A percentile compares a stretch with the other conserved stretches of the same genome.
phyloP scores from a whole-genome alignment of 2,329 filamentous ascomycete genomes.

The Penicillium sp. region DNA sequence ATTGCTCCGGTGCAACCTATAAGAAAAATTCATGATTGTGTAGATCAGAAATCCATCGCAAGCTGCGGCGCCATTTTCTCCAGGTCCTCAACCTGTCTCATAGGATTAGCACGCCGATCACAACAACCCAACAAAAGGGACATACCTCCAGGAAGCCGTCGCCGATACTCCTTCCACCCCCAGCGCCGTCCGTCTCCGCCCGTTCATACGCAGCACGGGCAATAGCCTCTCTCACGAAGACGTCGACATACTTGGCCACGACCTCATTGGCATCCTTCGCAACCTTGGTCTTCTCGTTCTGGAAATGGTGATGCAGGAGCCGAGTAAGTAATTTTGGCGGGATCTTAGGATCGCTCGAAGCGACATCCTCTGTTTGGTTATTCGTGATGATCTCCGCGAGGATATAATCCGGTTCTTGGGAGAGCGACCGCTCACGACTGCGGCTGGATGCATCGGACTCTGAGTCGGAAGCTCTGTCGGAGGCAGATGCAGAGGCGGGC shows the following conservation, averaged over 20 bases:
- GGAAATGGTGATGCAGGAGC: conserved; percentile 77
- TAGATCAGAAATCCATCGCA: conserved; percentile 71
- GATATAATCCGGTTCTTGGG: conserved; percentile 47
- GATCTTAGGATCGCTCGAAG: conserved; percentile 51
- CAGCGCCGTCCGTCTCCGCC: conserved; percentile 41
- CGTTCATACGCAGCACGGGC: conserved; percentile 73
- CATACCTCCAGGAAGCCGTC: conserved; percentile 70
- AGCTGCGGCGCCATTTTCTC: conserved; percentile 85
- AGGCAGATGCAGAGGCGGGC: conserved; percentile 15
- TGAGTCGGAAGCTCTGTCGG: conserved; percentile 18
- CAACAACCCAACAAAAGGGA: not conserved
- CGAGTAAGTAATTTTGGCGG: conserved; percentile 72
- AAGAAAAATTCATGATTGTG: conserved; percentile 1
- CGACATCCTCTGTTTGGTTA: conserved; percentile 28
- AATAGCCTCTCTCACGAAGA: conserved; percentile 86
- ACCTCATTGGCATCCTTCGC: conserved; percentile 73
- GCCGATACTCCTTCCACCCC: conserved; percentile 34
- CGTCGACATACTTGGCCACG: conserved; percentile 81
- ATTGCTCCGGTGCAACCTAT: not conserved
- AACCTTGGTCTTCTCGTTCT: conserved; percentile 67
- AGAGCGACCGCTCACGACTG: conserved; percentile 24
- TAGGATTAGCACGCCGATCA: conserved; percentile 2
- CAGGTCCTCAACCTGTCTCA: conserved; percentile 72
- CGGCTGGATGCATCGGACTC: conserved; percentile 15
- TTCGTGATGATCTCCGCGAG: conserved; percentile 45